Conservation (phyloP, 2,329 filamentous ascomycete species). For the Trichoderma atrobrunneum region DNA sequence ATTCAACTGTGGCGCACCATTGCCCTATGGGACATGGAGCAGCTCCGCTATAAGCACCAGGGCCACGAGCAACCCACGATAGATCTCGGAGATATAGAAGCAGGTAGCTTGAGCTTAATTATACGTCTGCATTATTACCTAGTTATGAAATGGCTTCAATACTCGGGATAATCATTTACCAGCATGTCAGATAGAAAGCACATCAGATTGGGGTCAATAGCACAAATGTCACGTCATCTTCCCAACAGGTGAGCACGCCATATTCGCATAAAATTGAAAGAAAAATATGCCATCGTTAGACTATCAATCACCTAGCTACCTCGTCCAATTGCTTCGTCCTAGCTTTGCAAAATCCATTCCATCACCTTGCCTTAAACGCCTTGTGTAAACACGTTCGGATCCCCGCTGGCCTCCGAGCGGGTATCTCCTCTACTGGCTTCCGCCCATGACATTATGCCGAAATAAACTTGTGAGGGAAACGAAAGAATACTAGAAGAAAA, state of each 20-base stretch:
- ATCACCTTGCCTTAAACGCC: constrained; percentile 4
- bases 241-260: constrained; percentile 8
- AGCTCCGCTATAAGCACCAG: neutral
- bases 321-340: neutral
- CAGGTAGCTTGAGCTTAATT: neutral
- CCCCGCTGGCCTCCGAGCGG: constrained; percentile 19
- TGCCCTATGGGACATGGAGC: neutral
- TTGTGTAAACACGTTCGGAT: constrained; percentile 14
- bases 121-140: neutral
- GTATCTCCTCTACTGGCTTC: constrained; percentile 15
- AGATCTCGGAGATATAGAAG: neutral
- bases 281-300: constrained; percentile 2
- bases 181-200: neutral
- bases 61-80: neutral
- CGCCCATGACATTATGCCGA: constrained; percentile 23
- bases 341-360: constrained; percentile 4
- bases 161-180: neutral
- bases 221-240: constrained; percentile 7
- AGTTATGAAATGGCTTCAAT: neutral
- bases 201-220: neutral
- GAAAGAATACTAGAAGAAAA: neutral
- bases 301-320: neutral
- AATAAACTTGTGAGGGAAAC: constrained; percentile 3
- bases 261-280: constrained; percentile 7
- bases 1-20: neutral